Conservation (phyloP, 176 grass and related monocot species). For the Melocanna baccifera region DNA sequence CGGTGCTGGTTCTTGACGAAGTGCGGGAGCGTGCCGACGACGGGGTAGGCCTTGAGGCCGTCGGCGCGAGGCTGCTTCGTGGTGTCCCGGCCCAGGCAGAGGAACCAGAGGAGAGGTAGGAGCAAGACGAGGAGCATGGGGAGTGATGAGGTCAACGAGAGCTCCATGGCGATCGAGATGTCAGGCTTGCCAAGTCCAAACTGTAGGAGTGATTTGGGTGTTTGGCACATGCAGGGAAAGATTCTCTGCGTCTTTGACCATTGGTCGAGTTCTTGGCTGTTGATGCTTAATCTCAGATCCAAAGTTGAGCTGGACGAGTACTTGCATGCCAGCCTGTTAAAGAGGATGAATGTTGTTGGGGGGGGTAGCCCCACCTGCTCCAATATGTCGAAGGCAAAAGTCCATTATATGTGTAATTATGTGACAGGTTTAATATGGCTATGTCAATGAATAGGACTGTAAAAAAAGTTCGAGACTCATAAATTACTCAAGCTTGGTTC, state of each 20-base stretch:
- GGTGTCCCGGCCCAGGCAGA: not conserved
- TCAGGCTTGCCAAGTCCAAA: not conserved
- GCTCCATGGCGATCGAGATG: constrained; percentile 31
- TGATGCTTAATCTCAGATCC: too few relatives aligned
- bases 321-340: too few relatives aligned
- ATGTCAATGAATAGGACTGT: too few relatives aligned
- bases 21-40: constrained; percentile 49
- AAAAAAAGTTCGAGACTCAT: too few relatives aligned
- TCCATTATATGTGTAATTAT: too few relatives aligned
- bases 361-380: too few relatives aligned
- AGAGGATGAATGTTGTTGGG: too few relatives aligned
- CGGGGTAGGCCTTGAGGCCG: constrained; percentile 44
- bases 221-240: not conserved
- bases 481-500: too few relatives aligned
- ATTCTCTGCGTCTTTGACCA: not conserved
- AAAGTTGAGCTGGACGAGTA: too few relatives aligned
- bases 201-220: not conserved
- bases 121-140: constrained; percentile 3
- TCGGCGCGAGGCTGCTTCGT: constrained; percentile 22
- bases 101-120: constrained; percentile 20
- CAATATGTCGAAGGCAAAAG: too few relatives aligned
- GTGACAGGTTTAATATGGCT: too few relatives aligned
- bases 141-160: constrained; percentile 2
- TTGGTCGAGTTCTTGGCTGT: too few relatives aligned
- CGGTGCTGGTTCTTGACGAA: constrained; percentile 45